These are phyloP conservation scores for Magnaporthiopsis poae DNA, from an alignment of 2,329 filamentous ascomycete genomes.

Conservation along the genomic window DNA sequence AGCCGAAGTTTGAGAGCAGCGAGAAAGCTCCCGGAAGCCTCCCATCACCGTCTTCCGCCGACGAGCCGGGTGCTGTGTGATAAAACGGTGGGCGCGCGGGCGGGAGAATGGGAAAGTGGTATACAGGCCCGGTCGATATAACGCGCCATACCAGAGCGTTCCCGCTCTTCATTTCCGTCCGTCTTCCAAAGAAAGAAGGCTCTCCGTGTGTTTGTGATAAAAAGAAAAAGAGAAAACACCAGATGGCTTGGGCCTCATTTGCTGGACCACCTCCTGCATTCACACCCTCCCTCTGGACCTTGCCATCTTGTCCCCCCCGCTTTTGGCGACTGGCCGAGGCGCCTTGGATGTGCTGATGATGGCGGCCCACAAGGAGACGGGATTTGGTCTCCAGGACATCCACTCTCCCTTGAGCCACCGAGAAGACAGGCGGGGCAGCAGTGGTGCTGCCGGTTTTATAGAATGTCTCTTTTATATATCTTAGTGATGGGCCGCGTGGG, in stretches of 20 bases:
- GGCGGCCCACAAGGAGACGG: background rate
- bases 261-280: background rate
- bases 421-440: background rate
- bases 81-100: background rate
- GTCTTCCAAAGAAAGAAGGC: background rate
- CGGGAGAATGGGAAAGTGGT: background rate
- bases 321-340: background rate
- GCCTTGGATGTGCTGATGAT: background rate
- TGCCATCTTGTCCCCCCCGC: background rate
- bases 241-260: background rate
- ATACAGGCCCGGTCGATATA: background rate
- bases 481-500: slow-evolving; percentile 50
- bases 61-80: background rate
- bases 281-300: background rate
- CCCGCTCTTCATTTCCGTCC: background rate
- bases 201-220: background rate
- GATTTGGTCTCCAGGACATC: background rate
- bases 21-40: background rate
- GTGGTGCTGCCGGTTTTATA: background rate
- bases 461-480: slow-evolving; percentile 5
- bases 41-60: background rate
- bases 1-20: background rate
- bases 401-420: background rate
- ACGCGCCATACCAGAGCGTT: background rate
- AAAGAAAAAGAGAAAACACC: background rate